A percentile compares a stretch with the other conserved stretches of the same genome.
Conservation (phyloP, 495 filamentous ascomycete species). For the Clavariopsis aquatica region DNA sequence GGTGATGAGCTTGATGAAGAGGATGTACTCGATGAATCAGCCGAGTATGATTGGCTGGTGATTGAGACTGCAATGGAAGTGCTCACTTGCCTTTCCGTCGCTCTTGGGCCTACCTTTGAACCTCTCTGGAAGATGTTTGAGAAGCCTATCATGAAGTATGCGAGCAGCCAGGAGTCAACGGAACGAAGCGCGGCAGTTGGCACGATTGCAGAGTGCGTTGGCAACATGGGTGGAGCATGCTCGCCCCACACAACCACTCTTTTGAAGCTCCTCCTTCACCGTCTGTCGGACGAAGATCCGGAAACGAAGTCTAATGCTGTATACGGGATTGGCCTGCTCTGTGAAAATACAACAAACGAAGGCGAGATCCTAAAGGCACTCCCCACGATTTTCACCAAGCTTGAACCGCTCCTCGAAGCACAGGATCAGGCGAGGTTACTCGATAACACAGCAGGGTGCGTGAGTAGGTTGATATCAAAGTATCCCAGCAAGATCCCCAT, state of each 20-base stretch:
- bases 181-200: constrained; percentile 90
- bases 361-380: constrained; percentile 71
- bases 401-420: constrained; percentile 80
- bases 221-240: constrained; percentile 74
- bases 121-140: constrained; percentile 93
- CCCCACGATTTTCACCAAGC: constrained; percentile 71
- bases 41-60: constrained; percentile 96
- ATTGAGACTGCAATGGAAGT: constrained; percentile 93
- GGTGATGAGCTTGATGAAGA: constrained; percentile 60
- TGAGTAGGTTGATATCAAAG: constrained; percentile 86
- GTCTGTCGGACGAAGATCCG: constrained; percentile 82
- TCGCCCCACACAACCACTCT: constrained; percentile 73
- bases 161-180: constrained; percentile 74
- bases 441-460: constrained; percentile 93
- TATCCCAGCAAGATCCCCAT: constrained; percentile 78
- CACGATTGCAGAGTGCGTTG: constrained; percentile 87
- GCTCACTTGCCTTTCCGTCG: constrained; percentile 75
- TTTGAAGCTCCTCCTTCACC: constrained; percentile 80
- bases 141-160: constrained; percentile 84
- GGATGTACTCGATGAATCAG: constrained; percentile 76
- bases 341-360: constrained; percentile 73
- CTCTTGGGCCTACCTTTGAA: constrained; percentile 76
- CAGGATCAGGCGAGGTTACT: constrained; percentile 69
- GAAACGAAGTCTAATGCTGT: constrained; percentile 95
- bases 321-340: constrained; percentile 82